Evolutionary conservation across 805 yeast genomes (phyloP).

Genomic region (Sugiyamaella floridensis): DNA sequence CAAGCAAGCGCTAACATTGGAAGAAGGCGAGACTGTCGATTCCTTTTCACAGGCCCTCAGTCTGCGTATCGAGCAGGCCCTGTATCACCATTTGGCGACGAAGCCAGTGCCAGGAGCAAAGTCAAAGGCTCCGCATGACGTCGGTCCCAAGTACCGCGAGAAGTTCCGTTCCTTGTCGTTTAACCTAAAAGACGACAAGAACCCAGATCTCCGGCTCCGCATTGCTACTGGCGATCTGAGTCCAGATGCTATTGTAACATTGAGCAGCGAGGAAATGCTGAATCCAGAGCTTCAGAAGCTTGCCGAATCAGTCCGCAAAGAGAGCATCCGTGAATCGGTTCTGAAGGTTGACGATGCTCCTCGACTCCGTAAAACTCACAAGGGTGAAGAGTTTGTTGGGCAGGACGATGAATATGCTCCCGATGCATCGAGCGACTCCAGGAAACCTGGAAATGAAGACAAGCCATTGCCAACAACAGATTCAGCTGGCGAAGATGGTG

Average conservation of each 20-base stretch:
- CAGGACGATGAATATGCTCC: constrained; percentile 34
- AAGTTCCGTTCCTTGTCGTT: constrained; percentile 60
- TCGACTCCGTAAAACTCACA: constrained; percentile 71
- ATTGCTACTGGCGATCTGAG: constrained; percentile 49
- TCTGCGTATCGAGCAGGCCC: constrained; percentile 43
- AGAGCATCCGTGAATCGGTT: constrained; percentile 61
- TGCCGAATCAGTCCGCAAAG: constrained; percentile 64
- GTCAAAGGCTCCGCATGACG: constrained; percentile 22
- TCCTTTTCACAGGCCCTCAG: constrained; percentile 41
- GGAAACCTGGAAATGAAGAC: background rate
- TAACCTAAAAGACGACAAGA: constrained; percentile 52
- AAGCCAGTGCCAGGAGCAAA: constrained; percentile 7
- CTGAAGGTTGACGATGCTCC: constrained; percentile 55
- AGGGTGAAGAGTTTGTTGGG: constrained; percentile 80
- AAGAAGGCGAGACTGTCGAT: constrained; percentile 25
- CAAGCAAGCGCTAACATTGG: constrained; percentile 18
- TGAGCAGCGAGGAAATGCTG: constrained; percentile 67
- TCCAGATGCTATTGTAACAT: constrained; percentile 51
- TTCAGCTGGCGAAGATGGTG: background rate
- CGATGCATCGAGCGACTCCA: background rate
- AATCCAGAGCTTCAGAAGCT: constrained; percentile 68
- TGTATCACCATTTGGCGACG: constrained; percentile 36
- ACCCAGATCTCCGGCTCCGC: constrained; percentile 48
- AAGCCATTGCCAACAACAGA: too few species aligned
- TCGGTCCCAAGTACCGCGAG: constrained; percentile 49